phyloP scores from a whole-genome alignment of 495 filamentous ascomycete genomes.

The Penicillium canescens region DNA sequence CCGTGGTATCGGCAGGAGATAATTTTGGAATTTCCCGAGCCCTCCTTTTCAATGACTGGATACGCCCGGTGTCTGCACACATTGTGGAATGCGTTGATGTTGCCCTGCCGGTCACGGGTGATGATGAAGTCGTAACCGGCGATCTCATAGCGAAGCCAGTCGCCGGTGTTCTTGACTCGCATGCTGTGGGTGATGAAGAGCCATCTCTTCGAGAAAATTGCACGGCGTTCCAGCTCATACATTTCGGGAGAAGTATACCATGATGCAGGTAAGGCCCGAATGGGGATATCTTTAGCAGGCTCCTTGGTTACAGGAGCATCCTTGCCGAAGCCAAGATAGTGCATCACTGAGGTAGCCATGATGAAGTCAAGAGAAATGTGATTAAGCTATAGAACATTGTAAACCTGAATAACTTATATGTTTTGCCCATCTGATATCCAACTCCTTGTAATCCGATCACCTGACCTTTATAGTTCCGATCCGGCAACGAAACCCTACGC shows the following conservation, averaged over 20 bases:
- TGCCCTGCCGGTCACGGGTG: conserved; percentile 41
- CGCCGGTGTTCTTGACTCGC: conserved; percentile 46
- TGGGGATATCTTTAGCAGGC: conserved; percentile 16
- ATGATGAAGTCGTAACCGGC: conserved; percentile 52
- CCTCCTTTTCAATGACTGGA: conserved; percentile 49
- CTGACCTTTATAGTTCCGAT: not conserved
- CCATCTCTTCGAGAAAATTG: conserved; percentile 54
- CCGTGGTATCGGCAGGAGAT: conserved; percentile 57
- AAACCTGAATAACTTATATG: conserved; percentile 1
- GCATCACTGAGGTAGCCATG: conserved; percentile 29
- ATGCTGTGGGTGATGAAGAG: conserved; percentile 49
- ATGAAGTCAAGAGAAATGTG: not conserved
- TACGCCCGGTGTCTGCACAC: conserved; percentile 57
- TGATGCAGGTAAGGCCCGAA: conserved; percentile 45
- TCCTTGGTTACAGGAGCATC: conserved; percentile 15
- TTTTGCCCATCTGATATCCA: not conserved
- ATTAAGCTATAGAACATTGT: not conserved
- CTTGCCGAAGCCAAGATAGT: conserved; percentile 33
- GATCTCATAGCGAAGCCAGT: conserved; percentile 48
- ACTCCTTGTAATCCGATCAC: conserved; percentile 7
- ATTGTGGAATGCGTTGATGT: conserved; percentile 56
- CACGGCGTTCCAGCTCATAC: conserved; percentile 51
- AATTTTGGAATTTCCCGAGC: conserved; percentile 46
- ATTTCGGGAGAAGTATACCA: conserved; percentile 51
- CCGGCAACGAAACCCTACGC: conserved; percentile 4